Base-by-base conservation (phyloP, 257 asterid genomes). In the Lycium barbarum region DNA sequence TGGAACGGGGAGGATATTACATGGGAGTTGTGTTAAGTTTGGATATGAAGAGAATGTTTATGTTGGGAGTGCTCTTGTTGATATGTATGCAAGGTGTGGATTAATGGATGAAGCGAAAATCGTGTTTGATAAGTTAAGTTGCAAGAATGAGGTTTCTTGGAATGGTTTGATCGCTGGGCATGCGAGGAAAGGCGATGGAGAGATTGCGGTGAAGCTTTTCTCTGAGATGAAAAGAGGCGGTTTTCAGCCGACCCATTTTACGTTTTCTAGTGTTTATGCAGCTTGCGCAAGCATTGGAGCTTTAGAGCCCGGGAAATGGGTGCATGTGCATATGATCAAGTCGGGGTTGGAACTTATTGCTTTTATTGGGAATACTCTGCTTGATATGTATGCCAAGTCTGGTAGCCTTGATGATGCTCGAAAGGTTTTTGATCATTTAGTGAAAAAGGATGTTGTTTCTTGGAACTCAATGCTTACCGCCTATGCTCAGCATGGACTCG, bases 391-490 rank as follows among this genome's bases (percentile, higher is more conserved):
- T 82, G 98, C 95, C 1, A 95, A 92, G 85, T 93, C 94, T 1
- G 97, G 98, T 83, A 92, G 92, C 88, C 87, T 93, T 15, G 90
- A 90, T 65, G 98, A 93, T 88, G 94, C 98, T 17, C 89, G 87
- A 85, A 93, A 88, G 85, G 95, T 94, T 70, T 95, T 95, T 83
- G 47, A 88, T 84, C 88, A 91, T 66, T 83, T 95, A 85, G 87
- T 86, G 85, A 88, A 87, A 83, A 89, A 88, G 80, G 97, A 95
- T 17, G 87, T 95, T 15, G 93, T 95, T 81, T 93, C 98, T 0
- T 95, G 97, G 97, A 94, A 94, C 88, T 94, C 99, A 0, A 90
- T 95, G 95, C 97, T 95, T 5, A 93, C 99, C 6, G 91, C 95
- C 76, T 95, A 90, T 84, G 97, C 97, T 33, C 97, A 91, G 82